A percentile compares a stretch with the other conserved stretches of the same genome.
Evolutionary conservation across 2,329 filamentous ascomycete species (phyloP).

Genomic region (Hypomyces rosellus): DNA sequence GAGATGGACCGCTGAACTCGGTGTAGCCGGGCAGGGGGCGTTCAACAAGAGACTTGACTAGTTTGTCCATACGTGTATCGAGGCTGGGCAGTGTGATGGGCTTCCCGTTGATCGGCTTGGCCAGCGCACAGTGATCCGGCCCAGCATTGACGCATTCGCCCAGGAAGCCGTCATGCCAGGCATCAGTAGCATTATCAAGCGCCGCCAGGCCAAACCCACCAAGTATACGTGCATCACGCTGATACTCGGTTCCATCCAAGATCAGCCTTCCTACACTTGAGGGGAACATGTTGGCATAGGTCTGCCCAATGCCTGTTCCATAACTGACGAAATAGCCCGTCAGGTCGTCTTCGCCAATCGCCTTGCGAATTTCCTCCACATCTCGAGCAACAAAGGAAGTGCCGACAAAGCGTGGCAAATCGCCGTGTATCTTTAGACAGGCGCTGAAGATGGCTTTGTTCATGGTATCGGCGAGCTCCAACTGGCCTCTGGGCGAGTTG

Average conservation of each 20-base stretch:
- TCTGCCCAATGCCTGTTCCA: conserved; percentile 47
- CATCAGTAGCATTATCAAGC: conserved; percentile 43
- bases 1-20: conserved; percentile 31
- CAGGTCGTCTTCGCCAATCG: conserved; percentile 39
- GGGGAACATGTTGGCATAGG: conserved; percentile 46
- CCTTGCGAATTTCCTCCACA: conserved; percentile 41
- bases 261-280: conserved; percentile 41
- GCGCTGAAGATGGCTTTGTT: conserved; percentile 38
- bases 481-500: conserved; percentile 28
- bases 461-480: conserved; percentile 40
- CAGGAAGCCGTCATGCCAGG: conserved; percentile 44
- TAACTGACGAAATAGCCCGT: conserved; percentile 47
- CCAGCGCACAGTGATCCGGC: conserved; percentile 38
- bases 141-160: conserved; percentile 45
- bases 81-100: conserved; percentile 31
- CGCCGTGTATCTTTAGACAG: conserved; percentile 37
- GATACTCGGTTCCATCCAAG: conserved; percentile 43
- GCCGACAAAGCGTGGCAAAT: conserved; percentile 39
- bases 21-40: conserved; percentile 35
- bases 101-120: conserved; percentile 23
- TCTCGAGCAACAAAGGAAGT: conserved; percentile 44
- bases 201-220: conserved; percentile 42
- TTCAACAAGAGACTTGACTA: conserved; percentile 32
- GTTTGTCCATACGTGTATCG: conserved; percentile 31
- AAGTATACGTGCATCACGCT: conserved; percentile 38